These are phyloP conservation scores for Corchorus capsularis DNA, from an alignment of 345 rosid species.

Conservation along the genomic window DNA sequence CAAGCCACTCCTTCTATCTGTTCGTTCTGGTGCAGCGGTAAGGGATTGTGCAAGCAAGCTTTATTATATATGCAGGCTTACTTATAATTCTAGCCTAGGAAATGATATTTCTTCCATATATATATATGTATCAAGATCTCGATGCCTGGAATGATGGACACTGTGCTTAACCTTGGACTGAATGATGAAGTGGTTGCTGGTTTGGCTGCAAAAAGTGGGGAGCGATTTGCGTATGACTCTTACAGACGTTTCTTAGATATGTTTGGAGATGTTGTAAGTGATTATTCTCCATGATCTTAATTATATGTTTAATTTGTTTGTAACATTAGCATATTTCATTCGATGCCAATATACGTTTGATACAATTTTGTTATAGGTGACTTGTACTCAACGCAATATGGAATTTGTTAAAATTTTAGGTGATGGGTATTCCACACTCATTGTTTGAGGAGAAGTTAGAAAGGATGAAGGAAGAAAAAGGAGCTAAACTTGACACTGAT, in stretches of 20 bases:
- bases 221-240: conserved; percentile 89
- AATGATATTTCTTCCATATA: conserved; percentile 9
- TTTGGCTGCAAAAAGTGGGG: conserved; percentile 80
- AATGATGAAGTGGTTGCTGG: conserved; percentile 81
- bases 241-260: conserved; percentile 91
- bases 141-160: conserved; percentile 99
- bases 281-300: conserved; percentile 18
- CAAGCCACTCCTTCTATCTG: conserved; percentile 92
- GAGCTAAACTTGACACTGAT: conserved; percentile 69
- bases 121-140: conserved; percentile 65
- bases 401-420: no score
- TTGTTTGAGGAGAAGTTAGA: conserved; percentile 79
- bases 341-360: no score
- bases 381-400: no score
- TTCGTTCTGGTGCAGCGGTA: conserved; percentile 99
- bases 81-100: neutral
- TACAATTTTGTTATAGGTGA: no score
- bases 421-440: conserved; percentile 83
- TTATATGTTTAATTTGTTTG: no score
- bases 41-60: conserved; percentile 27
- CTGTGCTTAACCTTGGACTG: conserved; percentile 94
- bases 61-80: no score
- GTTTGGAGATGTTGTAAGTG: conserved; percentile 92
- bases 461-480: conserved; percentile 61
- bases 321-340: no score